A percentile compares a stretch with the other conserved stretches of the same genome.
Evolutionary conservation across 192 early-diverging fungal species (phyloP).

Genomic region (Entomortierella parvispora): DNA sequence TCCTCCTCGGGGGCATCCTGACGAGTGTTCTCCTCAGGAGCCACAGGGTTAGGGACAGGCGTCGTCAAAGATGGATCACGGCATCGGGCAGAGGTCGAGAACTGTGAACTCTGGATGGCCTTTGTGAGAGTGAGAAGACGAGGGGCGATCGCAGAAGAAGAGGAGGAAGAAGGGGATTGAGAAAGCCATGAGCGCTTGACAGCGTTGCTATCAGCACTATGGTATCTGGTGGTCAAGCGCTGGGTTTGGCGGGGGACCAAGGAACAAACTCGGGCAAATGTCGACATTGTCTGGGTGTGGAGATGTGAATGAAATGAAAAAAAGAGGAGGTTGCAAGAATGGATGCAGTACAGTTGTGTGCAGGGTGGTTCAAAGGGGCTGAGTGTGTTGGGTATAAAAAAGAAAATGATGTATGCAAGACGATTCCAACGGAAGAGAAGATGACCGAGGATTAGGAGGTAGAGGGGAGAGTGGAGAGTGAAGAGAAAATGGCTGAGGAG

Average conservation of each 20-base stretch:
- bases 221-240: background rate
- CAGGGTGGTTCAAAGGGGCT: background rate
- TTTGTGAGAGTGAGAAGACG: background rate
- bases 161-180: background rate
- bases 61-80: conserved; percentile 42
- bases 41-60: conserved; percentile 39
- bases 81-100: conserved; percentile 34
- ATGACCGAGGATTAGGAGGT: background rate
- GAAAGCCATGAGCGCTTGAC: background rate
- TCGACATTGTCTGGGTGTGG: too few species aligned
- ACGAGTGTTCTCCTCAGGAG: conserved; percentile 12
- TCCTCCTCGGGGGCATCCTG: conserved; percentile 31
- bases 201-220: background rate
- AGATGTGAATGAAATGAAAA: background rate
- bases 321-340: background rate
- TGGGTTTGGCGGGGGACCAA: background rate
- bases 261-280: background rate
- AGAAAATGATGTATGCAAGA: too few species aligned
- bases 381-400: background rate
- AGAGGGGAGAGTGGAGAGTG: background rate
- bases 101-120: background rate
- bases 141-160: background rate
- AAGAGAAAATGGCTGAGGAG: background rate
- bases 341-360: too few species aligned
- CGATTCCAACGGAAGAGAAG: too few species aligned